Conservation (phyloP, 1,139 yeast genomes). For the Saccharomyces hybrid region DNA sequence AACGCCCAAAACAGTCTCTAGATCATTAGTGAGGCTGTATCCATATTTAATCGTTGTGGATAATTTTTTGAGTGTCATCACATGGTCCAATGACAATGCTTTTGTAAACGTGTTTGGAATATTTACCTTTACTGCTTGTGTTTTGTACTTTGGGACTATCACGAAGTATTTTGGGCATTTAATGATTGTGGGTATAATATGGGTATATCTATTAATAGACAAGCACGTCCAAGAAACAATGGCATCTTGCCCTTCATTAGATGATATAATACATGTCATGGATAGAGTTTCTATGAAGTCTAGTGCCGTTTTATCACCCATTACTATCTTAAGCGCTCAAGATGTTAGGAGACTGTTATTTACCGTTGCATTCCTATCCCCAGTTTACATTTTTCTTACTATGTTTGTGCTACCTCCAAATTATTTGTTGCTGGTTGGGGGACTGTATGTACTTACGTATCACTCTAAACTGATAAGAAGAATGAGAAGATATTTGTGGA, state of each 20-base stretch:
- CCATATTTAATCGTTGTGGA: constrained; percentile 77
- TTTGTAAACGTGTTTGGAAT: constrained; percentile 67
- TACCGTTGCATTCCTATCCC: constrained; percentile 81
- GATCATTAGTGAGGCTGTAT: constrained; percentile 71
- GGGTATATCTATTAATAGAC: constrained; percentile 58
- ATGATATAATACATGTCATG: constrained; percentile 76
- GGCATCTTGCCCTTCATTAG: constrained; percentile 69
- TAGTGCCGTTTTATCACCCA: constrained; percentile 69
- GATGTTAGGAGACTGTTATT: constrained; percentile 75
- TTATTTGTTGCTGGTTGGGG: constrained; percentile 49
- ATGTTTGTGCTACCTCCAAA: constrained; percentile 68
- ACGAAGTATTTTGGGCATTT: constrained; percentile 78
- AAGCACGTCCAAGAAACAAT: constrained; percentile 47
- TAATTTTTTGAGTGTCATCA: constrained; percentile 58
- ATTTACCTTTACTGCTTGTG: constrained; percentile 49
- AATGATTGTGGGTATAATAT: constrained; percentile 58
- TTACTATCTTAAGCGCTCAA: constrained; percentile 65
- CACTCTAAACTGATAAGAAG: constrained; percentile 80
- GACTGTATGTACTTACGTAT: constrained; percentile 64
- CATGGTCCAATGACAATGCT: constrained; percentile 86
- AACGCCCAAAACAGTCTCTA: constrained; percentile 89
- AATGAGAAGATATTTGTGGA: constrained; percentile 76
- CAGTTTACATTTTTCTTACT: constrained; percentile 68
- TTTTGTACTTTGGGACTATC: constrained; percentile 66
- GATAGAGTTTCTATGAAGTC: constrained; percentile 69